Evolutionary conservation across 2,329 filamentous ascomycete genomes (phyloP).

Genomic region (Alternaria angustiovoidea): DNA sequence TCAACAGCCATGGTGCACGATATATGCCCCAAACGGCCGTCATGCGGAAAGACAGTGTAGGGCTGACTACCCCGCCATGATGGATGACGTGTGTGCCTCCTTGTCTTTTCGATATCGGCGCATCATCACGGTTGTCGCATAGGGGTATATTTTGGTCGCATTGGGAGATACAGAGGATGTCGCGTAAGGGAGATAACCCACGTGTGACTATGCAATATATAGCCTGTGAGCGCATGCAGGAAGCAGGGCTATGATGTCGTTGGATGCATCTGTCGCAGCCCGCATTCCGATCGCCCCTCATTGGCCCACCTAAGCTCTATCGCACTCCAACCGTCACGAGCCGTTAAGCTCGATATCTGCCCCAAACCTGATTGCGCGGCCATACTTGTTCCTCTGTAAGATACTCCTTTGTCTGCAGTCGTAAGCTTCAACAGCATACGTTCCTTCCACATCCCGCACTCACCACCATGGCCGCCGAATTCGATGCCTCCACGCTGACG

Average conservation of each 20-base stretch:
- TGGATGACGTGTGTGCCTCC: slow-evolving; percentile 12
- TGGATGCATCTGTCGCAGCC: slow-evolving; percentile 14
- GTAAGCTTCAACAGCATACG: background rate
- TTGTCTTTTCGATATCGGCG: slow-evolving; percentile 14
- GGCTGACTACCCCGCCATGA: slow-evolving; percentile 31
- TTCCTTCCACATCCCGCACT: background rate
- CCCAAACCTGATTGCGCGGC: slow-evolving; percentile 18
- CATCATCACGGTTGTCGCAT: slow-evolving; percentile 29
- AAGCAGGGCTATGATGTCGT: slow-evolving; percentile 24
- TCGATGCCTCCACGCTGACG: slow-evolving; percentile 59
- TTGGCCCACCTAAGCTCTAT: slow-evolving; percentile 43
- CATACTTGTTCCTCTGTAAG: background rate
- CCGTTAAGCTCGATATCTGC: background rate
- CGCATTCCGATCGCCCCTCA: slow-evolving; percentile 28
- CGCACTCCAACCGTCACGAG: slow-evolving; percentile 8
- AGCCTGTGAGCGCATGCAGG: slow-evolving; percentile 12
- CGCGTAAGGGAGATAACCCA: slow-evolving; percentile 14
- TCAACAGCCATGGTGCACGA: slow-evolving; percentile 12
- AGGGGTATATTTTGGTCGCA: slow-evolving; percentile 14
- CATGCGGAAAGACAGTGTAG: slow-evolving; percentile 3
- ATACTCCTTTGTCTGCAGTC: slow-evolving; percentile 1
- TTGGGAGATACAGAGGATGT: slow-evolving; percentile 9
- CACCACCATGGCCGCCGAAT: slow-evolving; percentile 21
- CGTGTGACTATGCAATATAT: slow-evolving; percentile 19
- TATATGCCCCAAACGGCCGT: slow-evolving; percentile 3